phyloP scores from a whole-genome alignment of 495 filamentous ascomycete species.

The Polyplosphaeria fusca region DNA sequence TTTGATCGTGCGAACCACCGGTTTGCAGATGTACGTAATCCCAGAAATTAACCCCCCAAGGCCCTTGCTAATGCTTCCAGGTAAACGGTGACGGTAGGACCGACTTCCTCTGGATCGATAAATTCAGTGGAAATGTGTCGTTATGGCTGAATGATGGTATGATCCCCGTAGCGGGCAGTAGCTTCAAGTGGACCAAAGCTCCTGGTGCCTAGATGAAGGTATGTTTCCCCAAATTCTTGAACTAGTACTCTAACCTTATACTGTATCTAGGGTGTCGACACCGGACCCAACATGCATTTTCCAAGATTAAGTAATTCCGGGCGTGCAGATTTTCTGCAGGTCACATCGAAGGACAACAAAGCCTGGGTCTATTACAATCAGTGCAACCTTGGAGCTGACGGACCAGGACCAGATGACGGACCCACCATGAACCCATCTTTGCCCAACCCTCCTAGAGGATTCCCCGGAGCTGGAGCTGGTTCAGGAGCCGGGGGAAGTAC shows the following conservation, averaged over 20 bases:
- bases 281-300: not conserved
- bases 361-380: not conserved
- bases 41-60: too few species aligned
- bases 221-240: not conserved
- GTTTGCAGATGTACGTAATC: conserved; percentile 28
- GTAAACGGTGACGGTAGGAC: conserved; percentile 33
- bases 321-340: not conserved
- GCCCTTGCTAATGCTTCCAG: too few species aligned
- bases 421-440: too few species aligned
- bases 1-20: conserved; percentile 30
- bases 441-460: too few species aligned
- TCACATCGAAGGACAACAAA: not conserved
- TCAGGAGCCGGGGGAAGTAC: too few species aligned
- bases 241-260: not conserved
- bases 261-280: not conserved
- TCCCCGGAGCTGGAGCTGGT: too few species aligned
- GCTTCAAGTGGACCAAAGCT: not conserved
- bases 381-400: not conserved
- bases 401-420: not conserved
- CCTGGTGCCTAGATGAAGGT: not conserved
- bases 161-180: not conserved
- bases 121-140: not conserved
- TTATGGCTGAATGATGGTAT: not conserved
- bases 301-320: not conserved
- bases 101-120: conserved; percentile 20